Evolutionary conservation across 768 basidiomycete species (phyloP).

Genomic region (Pulveroboletus frians): DNA sequence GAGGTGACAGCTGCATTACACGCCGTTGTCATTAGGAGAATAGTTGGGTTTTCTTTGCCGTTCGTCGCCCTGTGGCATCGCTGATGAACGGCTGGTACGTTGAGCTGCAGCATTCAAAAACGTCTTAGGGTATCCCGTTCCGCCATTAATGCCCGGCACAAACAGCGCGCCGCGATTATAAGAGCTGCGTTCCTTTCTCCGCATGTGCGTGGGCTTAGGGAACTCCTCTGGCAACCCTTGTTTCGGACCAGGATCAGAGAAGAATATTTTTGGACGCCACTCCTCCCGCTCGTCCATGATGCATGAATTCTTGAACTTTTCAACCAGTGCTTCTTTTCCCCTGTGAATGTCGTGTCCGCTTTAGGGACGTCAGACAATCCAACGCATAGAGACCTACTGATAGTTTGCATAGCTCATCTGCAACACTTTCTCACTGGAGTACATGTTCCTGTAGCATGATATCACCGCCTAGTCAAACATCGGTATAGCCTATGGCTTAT

Average conservation of each 20-base stretch:
- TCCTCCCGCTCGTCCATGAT: slow-evolving; percentile 84
- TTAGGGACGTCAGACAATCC: slow-evolving; percentile 6
- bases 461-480: slow-evolving; percentile 2
- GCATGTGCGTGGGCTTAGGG: slow-evolving; percentile 74
- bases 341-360: slow-evolving; percentile 31
- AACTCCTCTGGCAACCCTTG: slow-evolving; percentile 78
- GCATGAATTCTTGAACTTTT: slow-evolving; percentile 88
- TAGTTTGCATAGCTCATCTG: slow-evolving; percentile 93
- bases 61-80: slow-evolving; percentile 18
- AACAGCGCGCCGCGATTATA: slow-evolving; percentile 71
- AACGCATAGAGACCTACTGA: slow-evolving; percentile 54
- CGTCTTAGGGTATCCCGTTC: slow-evolving; percentile 24
- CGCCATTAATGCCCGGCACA: slow-evolving; percentile 40
- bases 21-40: slow-evolving; percentile 3
- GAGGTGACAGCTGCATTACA: slow-evolving; percentile 1
- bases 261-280: slow-evolving; percentile 84
- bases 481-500: background rate
- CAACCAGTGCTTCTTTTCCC: slow-evolving; percentile 86
- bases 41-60: slow-evolving; percentile 23
- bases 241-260: slow-evolving; percentile 61
- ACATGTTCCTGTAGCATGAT: slow-evolving; percentile 67
- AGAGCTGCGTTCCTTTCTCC: slow-evolving; percentile 78
- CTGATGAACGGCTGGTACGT: slow-evolving; percentile 13
- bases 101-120: slow-evolving; percentile 23
- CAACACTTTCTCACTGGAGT: slow-evolving; percentile 83